Base-by-base conservation (phyloP, 2,329 filamentous ascomycete genomes). In the Paecilomyces sp. region DNA sequence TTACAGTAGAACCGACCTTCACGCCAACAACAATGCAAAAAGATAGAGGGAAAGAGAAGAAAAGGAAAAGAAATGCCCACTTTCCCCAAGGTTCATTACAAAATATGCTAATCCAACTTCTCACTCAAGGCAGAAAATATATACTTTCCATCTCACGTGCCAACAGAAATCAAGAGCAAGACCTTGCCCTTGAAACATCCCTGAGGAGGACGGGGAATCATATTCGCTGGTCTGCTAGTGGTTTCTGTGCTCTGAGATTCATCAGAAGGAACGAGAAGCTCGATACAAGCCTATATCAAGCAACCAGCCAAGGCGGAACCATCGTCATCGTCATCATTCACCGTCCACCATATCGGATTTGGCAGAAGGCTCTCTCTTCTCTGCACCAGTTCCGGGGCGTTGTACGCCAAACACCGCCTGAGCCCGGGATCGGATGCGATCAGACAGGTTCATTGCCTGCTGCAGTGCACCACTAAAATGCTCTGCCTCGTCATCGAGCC, bases 391-490 rank as follows among this genome's bases (percentile, higher is more conserved):
- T 1, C 13, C 22, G 15, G 51, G 51, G 13, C 28, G 51, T 53
- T 53, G 51, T 3, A 22, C 9, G 9, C 22, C 24, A 25, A 53
- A 28, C 6, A 30, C 22, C 15, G 51, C 7, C 28, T 53, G 51
- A 5, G 28, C 51, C 13, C 51, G 22, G 12, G 24, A 30, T 30
- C 11, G 74, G 73, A 64, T 77, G n/a, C 41, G 41, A 18, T 47
- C 41, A 47, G 41, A 47, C n/a, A 47, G 41, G 75, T 30, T 69
- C 69, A 51, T 66, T 70, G 56, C 76, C 72, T 64, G 57, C 13
- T 53, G 56, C 58, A 65, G 63, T 15, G 61, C 62, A 57, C 30
- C 60, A 18, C 63, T 61, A 33, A 66, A 62, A 52, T 60, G 61
- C 50, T 60, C 62, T 24, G 63, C 61, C 57, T 66, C 65, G 12